Evolutionary conservation across 2,329 filamentous ascomycete genomes (phyloP).

Genomic region (Claviceps paspali): DNA sequence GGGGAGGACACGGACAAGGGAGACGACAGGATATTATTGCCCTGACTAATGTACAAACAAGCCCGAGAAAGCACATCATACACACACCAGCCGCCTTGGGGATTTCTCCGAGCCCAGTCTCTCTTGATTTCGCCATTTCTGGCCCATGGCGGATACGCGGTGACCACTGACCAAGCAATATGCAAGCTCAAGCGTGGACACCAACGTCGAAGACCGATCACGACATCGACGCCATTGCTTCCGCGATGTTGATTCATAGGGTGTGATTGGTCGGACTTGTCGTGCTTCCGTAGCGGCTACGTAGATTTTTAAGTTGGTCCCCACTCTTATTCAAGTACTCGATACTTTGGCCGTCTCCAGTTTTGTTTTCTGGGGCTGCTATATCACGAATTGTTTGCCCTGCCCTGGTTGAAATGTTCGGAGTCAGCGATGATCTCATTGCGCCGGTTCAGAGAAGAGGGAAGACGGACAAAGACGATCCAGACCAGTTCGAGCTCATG

Average conservation of each 20-base stretch:
- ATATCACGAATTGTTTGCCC: slow-evolving; percentile 1
- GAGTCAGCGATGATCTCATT: slow-evolving; percentile 4
- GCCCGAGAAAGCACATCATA: slow-evolving; percentile 3
- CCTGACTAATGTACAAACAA: too few species aligned
- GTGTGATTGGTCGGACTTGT: slow-evolving; percentile 21
- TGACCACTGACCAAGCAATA: too few species aligned
- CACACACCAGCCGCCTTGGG: background rate
- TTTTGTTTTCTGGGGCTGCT: slow-evolving; percentile 5
- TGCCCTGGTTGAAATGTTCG: background rate
- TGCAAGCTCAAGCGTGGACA: slow-evolving; percentile 10
- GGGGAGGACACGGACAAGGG: too few species aligned
- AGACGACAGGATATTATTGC: too few species aligned
- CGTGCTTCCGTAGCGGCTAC: slow-evolving; percentile 5
- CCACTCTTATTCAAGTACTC: background rate
- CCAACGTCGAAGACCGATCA: slow-evolving; percentile 26
- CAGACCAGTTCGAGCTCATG: too few species aligned
- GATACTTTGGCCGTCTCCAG: background rate
- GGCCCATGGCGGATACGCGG: background rate
- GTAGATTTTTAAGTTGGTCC: too few species aligned
- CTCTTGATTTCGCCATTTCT: background rate
- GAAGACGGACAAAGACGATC: too few species aligned
- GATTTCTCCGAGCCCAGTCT: background rate
- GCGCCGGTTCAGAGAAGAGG: too few species aligned
- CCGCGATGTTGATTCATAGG: slow-evolving; percentile 22
- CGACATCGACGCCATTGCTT: slow-evolving; percentile 37